Evolutionary conservation across 202 grass and related monocot genomes (phyloP), one percentile per base, ranked within the genome.

Genomic region (Setaria italica): DNA sequence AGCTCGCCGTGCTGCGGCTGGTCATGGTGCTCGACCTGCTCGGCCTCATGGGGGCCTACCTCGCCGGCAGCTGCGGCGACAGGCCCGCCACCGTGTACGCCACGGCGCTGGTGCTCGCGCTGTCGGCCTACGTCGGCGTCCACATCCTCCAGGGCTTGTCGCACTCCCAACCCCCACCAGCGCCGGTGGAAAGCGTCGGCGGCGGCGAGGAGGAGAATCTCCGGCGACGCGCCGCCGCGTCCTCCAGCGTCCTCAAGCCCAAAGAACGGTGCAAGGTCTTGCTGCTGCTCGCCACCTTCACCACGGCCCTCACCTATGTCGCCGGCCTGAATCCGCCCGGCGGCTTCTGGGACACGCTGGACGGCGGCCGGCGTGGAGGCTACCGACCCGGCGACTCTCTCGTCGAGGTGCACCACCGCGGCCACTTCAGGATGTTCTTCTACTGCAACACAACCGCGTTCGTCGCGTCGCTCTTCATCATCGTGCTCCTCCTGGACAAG

Each of bases 321-420:
- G 57, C 81, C 1, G 81, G 81, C 4, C 81, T 84, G 7, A 84
- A 35, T 19, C 20, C 57, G 4, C 81, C 81, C 7, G 81, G 70
- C 2, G 81, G 81, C 17, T 83, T 83, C 81, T 83, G 81, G 70
- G 45, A 60, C 55, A 62, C 39, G 1, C 0, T 14, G 15, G 39
- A 25, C 39, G 39, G 39, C 5, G 39, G 5, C 5, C 43, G 43
- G 1, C 0, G 25, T 25, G 25, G 4, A 16, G 66, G 37, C 12
- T 56, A 72, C 39, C 14, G 53, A 1, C 13, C 67, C 2, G 80
- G 80, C 14, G 30, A 83, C 0, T 13, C 81, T 0, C 17, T 74
- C 2, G 57, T 84, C 21, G 46, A 29, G 17, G 81, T 45, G 0
- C 58, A 72, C 58, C 71, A 67, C 7, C 1, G 2, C 2, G 48